These are phyloP conservation scores for Beauveria bassiana DNA, from an alignment of 2,329 filamentous ascomycete species.

Conservation along the genomic window DNA sequence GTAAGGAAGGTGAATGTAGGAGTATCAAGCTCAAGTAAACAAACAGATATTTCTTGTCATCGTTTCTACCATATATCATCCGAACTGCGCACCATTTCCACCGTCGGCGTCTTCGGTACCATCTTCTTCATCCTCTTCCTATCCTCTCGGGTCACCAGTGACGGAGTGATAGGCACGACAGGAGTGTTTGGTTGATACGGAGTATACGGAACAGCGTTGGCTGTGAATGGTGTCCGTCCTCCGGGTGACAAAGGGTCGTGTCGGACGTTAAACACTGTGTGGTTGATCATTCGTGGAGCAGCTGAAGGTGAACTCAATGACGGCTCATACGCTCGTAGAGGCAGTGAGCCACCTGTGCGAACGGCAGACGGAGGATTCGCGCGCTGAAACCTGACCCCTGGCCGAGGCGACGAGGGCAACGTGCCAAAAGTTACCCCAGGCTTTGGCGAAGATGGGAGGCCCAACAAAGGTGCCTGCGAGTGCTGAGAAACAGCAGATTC, in stretches of 20 bases:
- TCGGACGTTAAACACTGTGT: slow-evolving; percentile 54
- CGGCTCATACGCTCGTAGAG: slow-evolving; percentile 56
- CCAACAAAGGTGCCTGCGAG: slow-evolving; percentile 43
- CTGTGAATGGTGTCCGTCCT: slow-evolving; percentile 55
- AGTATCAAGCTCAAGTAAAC: neutral
- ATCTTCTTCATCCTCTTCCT: slow-evolving; percentile 60
- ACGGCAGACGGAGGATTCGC: slow-evolving; percentile 46
- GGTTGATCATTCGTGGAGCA: slow-evolving; percentile 45
- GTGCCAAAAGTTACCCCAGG: slow-evolving; percentile 26
- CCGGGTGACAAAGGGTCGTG: slow-evolving; percentile 46
- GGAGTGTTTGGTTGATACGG: slow-evolving; percentile 76
- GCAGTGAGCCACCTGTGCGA: slow-evolving; percentile 48
- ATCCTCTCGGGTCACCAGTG: slow-evolving; percentile 62
- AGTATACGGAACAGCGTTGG: slow-evolving; percentile 59
- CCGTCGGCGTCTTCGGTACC: slow-evolving; percentile 54
- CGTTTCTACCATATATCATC: slow-evolving; percentile 55
- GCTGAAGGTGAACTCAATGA: slow-evolving; percentile 42
- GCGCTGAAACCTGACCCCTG: slow-evolving; percentile 41
- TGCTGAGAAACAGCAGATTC: slow-evolving; percentile 44
- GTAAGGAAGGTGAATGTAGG: neutral
- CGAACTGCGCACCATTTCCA: slow-evolving; percentile 52
- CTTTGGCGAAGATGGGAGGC: slow-evolving; percentile 39
- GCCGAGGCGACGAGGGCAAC: slow-evolving; percentile 43
- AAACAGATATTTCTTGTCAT: neutral
- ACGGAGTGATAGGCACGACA: slow-evolving; percentile 68